These are phyloP conservation scores for Pogostemon cablin DNA, from an alignment of 257 asterid species.

Conservation along the genomic window DNA sequence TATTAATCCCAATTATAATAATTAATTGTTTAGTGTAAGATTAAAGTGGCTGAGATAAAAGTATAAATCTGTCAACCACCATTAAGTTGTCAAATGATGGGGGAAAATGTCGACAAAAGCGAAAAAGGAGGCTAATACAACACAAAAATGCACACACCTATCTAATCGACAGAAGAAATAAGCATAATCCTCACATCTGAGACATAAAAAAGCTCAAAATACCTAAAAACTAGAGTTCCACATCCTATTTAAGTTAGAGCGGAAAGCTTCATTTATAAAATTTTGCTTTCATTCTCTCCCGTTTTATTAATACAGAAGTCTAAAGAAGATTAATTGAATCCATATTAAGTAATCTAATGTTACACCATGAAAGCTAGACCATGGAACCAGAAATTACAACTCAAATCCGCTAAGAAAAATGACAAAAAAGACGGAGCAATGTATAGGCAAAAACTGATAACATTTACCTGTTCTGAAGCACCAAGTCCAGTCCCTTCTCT, in stretches of 20 bases:
- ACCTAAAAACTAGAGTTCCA: background rate
- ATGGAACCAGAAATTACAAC: background rate
- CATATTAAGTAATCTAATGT: background rate
- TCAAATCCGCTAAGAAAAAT: background rate
- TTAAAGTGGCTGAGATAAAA: background rate
- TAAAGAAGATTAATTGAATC: background rate
- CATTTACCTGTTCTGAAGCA: slow-evolving; percentile 65
- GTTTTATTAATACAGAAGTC: background rate
- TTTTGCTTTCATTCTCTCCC: slow-evolving; percentile 3
- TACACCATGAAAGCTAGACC: background rate
- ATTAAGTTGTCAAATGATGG: background rate
- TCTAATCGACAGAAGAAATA: too few species aligned
- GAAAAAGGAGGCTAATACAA: background rate
- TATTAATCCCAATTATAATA: background rate
- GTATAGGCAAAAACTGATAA: background rate
- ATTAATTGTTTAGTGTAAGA: background rate
- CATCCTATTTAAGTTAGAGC: background rate
- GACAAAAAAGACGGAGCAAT: background rate
- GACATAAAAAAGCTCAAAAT: background rate
- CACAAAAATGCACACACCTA: background rate
- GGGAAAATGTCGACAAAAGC: background rate
- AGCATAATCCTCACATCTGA: background rate
- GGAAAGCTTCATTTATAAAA: background rate
- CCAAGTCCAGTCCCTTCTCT: slow-evolving; percentile 93
- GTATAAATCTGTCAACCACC: background rate